Base-by-base conservation (phyloP, 129 eudicot genomes). In the Scalesia atractyloides region DNA sequence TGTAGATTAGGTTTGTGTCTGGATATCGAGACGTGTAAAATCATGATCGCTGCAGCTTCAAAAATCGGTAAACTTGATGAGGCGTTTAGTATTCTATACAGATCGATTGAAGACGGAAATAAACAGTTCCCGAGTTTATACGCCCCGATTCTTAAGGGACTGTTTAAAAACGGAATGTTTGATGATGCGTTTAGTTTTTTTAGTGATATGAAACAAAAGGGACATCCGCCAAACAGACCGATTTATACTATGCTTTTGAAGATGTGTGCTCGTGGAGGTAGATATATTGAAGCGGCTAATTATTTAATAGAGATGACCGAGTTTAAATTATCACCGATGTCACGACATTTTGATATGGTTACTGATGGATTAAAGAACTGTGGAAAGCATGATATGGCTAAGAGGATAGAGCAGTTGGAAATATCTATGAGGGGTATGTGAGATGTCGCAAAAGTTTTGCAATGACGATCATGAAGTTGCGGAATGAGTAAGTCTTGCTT, bases 131-230 rank as follows among this genome's bases (percentile, higher is more conserved):
- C 99, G 8, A 94, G 99, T 76, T 79, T 94, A 58, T 94, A 94
- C 69, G 99, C 99, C 22, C 96, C 99, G 11, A 83, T 94, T 47
- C 66, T 94, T 26, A 94, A 94, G 72, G 82, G 89, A 26, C 89
- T 94, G 67, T 94, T 83, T 74, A 79, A 85, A 79, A 82, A 73
- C 53, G 98, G 98, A 22, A 85, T 80, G 72, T 94, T 90, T 82
- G 98, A 90, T 82, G 98, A 94, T 71, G 95, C 98, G 1, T 93
- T 86, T 64, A 87, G 98, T 82, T 90, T 90, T 80, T 94, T 94
- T 48, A 82, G 88, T 79, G 99, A 90, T 73, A 94, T 94, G 97
- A 94, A 93, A 82, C 80, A 84, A 70, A 90, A 88, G 65, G 99
- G 97, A 50, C 96, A 90, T 78, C 91, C 91, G 1, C 97, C 98